phyloP scores from a whole-genome alignment of 2,329 filamentous ascomycete genomes.

The Arthrobotrys megalospora region DNA sequence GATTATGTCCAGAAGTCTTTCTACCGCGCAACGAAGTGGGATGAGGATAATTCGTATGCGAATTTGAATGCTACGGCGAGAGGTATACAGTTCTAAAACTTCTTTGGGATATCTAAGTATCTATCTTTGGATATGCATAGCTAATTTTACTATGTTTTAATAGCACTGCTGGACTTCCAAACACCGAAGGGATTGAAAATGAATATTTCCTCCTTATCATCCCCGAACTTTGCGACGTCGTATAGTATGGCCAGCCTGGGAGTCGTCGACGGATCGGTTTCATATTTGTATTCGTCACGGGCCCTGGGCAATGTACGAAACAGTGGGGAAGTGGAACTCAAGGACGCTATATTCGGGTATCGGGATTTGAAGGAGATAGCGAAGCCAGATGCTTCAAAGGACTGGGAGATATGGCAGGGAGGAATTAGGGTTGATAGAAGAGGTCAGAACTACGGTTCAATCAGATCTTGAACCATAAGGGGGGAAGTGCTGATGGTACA shows the following conservation, averaged over 20 bases:
- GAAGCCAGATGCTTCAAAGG: conserved; percentile 71
- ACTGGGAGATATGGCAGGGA: conserved; percentile 73
- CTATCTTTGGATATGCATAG: background rate
- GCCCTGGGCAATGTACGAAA: conserved; percentile 77
- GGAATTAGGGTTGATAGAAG: conserved; percentile 71
- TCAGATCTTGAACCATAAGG: conserved; percentile 21
- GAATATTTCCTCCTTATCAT: conserved; percentile 90
- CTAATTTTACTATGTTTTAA: conserved; percentile 45
- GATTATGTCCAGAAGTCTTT: conserved; percentile 95
- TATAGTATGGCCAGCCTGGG: conserved; percentile 92
- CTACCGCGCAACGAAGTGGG: conserved; percentile 88
- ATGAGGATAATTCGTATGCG: conserved; percentile 91
- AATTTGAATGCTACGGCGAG: conserved; percentile 86
- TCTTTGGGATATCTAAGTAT: background rate
- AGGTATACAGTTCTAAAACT: conserved; percentile 71
- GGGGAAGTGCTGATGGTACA: conserved; percentile 39
- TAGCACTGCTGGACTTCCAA: conserved; percentile 88
- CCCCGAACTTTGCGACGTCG: conserved; percentile 92
- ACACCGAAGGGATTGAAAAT: conserved; percentile 88
- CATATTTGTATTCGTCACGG: conserved; percentile 93
- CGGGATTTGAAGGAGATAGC: conserved; percentile 79
- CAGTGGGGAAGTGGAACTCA: conserved; percentile 82
- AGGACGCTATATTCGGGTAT: conserved; percentile 85
- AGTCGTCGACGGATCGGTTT: conserved; percentile 95
- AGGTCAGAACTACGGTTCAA: conserved; percentile 64